phyloP scores from a whole-genome alignment of 2,329 filamentous ascomycete genomes.

The Penicillium sp. region DNA sequence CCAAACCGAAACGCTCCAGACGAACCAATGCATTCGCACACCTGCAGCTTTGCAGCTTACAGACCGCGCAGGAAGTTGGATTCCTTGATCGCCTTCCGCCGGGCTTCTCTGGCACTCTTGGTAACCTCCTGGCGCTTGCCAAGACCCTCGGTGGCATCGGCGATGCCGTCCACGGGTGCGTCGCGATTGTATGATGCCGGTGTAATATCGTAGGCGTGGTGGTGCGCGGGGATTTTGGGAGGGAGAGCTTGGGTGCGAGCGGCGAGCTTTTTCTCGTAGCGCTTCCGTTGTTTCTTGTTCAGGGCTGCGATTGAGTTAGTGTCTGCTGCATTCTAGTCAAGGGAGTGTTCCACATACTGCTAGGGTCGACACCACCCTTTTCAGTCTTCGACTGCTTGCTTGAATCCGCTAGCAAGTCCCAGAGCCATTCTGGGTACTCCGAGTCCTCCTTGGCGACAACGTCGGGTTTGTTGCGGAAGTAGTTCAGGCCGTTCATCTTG shows the following conservation, averaged over 20 bases:
- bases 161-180: slow-evolving; percentile 25
- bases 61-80: slow-evolving; percentile 50
- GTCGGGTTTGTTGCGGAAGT: slow-evolving; percentile 48
- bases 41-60: slow-evolving; percentile 24
- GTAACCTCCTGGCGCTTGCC: slow-evolving; percentile 43
- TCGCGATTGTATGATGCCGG: slow-evolving; percentile 36
- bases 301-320: slow-evolving; percentile 30
- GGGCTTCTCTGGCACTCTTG: slow-evolving; percentile 45
- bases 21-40: neutral
- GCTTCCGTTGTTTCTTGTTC: slow-evolving; percentile 49
- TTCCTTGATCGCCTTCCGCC: slow-evolving; percentile 48
- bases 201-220: slow-evolving; percentile 47
- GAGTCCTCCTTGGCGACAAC: slow-evolving; percentile 46
- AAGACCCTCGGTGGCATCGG: slow-evolving; percentile 37
- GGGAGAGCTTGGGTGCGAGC: slow-evolving; percentile 40
- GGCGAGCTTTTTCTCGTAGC: slow-evolving; percentile 48
- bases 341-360: slow-evolving; percentile 32
- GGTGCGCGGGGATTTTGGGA: slow-evolving; percentile 44
- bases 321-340: neutral
- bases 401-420: slow-evolving; percentile 43
- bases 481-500: slow-evolving; percentile 44
- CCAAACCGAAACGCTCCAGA: slow-evolving; percentile 6
- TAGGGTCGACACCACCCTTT: slow-evolving; percentile 39
- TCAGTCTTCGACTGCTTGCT: slow-evolving; percentile 32
- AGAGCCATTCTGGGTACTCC: slow-evolving; percentile 51